Conservation (phyloP, 148 eudicot species). For the Amaranthus cruentus region DNA sequence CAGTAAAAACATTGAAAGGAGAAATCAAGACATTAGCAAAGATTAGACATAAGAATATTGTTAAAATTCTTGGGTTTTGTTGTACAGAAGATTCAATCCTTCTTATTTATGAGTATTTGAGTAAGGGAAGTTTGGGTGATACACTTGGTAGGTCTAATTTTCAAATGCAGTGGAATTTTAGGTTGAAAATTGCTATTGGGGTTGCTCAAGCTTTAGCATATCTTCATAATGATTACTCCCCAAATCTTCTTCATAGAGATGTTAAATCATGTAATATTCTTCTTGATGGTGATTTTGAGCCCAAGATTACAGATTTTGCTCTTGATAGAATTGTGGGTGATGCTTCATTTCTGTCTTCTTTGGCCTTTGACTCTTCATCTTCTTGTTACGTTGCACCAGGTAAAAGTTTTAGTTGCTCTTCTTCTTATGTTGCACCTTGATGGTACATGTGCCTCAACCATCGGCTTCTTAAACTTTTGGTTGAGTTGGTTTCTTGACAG, state of each 20-base stretch:
- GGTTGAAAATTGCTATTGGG: constrained; percentile 70
- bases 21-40: constrained; percentile 81
- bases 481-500: too few species aligned
- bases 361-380: constrained; percentile 45
- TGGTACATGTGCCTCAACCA: too few species aligned
- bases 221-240: constrained; percentile 74
- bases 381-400: constrained; percentile 82
- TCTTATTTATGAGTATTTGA: constrained; percentile 61
- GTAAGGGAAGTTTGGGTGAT: constrained; percentile 79
- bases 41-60: constrained; percentile 70
- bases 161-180: constrained; percentile 55
- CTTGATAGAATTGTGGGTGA: constrained; percentile 70
- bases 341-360: constrained; percentile 51
- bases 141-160: constrained; percentile 42
- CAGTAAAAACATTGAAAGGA: constrained; percentile 52
- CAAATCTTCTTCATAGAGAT: constrained; percentile 63
- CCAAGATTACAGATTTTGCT: constrained; percentile 74
- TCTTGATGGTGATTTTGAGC: constrained; percentile 63
- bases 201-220: constrained; percentile 86
- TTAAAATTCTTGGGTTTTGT: constrained; percentile 69
- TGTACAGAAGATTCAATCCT: constrained; percentile 55
- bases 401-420: constrained; percentile 13
- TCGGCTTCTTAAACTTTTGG: too few species aligned
- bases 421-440: too few species aligned
- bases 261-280: constrained; percentile 64